Evolutionary conservation across 1,284 basidiomycete species (phyloP).

Genomic region (Leccinum angustisporum): DNA sequence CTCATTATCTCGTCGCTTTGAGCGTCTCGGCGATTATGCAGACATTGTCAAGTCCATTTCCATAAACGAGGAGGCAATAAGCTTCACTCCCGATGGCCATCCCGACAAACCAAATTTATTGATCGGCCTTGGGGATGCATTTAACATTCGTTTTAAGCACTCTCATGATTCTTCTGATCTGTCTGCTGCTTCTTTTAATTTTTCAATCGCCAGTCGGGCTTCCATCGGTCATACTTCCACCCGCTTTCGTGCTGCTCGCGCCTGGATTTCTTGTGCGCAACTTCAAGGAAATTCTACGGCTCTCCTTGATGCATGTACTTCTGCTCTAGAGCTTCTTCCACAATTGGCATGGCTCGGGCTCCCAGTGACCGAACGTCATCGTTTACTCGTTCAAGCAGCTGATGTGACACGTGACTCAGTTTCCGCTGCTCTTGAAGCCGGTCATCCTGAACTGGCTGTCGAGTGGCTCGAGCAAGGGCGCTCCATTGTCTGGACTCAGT

Average conservation of each 20-base stretch:
- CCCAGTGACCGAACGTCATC: neutral
- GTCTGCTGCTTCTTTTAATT: neutral
- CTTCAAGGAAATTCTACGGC: neutral
- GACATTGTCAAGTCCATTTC: neutral
- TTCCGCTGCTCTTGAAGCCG: neutral
- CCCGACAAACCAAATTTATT: neutral
- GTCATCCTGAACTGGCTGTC: neutral
- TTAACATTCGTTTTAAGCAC: neutral
- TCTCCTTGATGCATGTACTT: neutral
- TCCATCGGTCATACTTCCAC: neutral
- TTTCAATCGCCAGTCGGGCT: neutral
- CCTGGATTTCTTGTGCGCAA: neutral
- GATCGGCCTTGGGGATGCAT: neutral
- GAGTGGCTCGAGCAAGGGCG: neutral
- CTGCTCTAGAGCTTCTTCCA: neutral
- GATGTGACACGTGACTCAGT: neutral
- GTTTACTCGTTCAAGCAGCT: neutral
- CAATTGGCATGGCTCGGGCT: neutral
- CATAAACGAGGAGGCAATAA: neutral
- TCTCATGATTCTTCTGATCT: neutral
- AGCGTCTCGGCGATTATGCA: neutral
- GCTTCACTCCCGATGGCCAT: neutral
- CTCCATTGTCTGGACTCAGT: neutral
- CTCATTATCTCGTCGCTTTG: neutral
- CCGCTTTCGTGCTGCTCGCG: neutral